Percentiles rank a stretch among this genome's conserved stretches.
Conservation (phyloP, 1,284 basidiomycete genomes). For the Cryptococcus hybrid region DNA sequence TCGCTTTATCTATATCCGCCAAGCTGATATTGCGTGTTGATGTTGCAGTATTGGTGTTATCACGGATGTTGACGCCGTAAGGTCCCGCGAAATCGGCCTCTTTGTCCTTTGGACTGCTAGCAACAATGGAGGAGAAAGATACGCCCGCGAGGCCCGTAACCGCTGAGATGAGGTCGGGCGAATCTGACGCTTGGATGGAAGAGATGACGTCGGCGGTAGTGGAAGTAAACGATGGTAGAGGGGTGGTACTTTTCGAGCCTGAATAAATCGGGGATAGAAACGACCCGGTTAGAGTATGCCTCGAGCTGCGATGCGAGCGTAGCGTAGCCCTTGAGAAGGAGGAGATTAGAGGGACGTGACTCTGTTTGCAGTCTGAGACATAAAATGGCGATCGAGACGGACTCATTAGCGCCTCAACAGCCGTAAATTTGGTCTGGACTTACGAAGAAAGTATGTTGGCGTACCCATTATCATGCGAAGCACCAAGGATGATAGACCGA, state of each 20-base stretch:
- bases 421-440: slow-evolving; percentile 5
- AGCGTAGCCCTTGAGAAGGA: slow-evolving; percentile 58
- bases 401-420: neutral
- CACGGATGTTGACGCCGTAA: too few relatives aligned
- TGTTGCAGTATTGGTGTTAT: too few relatives aligned
- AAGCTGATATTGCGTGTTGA: too few relatives aligned
- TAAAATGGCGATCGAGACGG: neutral
- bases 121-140: neutral
- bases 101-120: neutral
- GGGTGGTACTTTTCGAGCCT: slow-evolving; percentile 54
- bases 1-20: too few relatives aligned
- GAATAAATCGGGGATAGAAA: slow-evolving; percentile 65
- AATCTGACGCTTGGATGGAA: neutral
- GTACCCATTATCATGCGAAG: slow-evolving; percentile 72
- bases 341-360: slow-evolving; percentile 64
- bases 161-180: neutral
- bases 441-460: slow-evolving; percentile 55
- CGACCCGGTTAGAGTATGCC: slow-evolving; percentile 57
- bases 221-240: slow-evolving; percentile 37
- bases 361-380: slow-evolving; percentile 55
- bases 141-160: neutral
- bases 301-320: slow-evolving; percentile 55
- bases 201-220: neutral
- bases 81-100: too few relatives aligned
- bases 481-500: slow-evolving; percentile 66